A percentile compares a stretch with the other conserved stretches of the same genome.
phyloP scores from a whole-genome alignment of 73 alveolate species.

The Strombidium stylifer region DNA sequence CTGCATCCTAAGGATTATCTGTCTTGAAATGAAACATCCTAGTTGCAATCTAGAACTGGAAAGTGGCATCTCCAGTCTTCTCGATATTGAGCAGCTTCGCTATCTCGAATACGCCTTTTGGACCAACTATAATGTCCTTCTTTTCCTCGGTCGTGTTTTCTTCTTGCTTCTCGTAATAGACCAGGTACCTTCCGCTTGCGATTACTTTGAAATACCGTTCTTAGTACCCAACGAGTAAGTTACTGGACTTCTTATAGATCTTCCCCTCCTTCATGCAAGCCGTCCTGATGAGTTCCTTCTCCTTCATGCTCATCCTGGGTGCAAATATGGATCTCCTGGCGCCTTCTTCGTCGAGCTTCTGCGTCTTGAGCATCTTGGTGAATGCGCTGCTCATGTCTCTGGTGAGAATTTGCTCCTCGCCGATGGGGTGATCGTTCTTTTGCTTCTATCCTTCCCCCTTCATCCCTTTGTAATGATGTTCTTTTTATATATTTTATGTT shows the following conservation, averaged over 20 bases:
- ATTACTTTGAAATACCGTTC: constrained; percentile 45
- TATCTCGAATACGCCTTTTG: constrained; percentile 71
- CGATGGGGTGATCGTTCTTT: too few species aligned
- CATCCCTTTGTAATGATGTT: too few species aligned
- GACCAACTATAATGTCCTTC: constrained; percentile 43
- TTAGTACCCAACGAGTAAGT: constrained; percentile 50
- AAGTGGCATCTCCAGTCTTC: constrained; percentile 24
- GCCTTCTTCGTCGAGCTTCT: background rate
- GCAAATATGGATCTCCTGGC: background rate
- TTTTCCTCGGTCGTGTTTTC: background rate
- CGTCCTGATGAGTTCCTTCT: background rate
- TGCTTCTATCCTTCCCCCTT: too few species aligned
- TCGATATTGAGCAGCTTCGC: constrained; percentile 19
- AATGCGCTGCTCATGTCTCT: too few species aligned
- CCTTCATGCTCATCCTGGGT: too few species aligned
- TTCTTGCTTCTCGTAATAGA: constrained; percentile 28
- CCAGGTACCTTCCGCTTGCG: constrained; percentile 37
- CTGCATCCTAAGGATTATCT: constrained; percentile 49
- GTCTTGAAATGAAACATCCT: constrained; percentile 60
- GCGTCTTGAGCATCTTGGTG: background rate
- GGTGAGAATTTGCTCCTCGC: too few species aligned
- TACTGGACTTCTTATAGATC: constrained; percentile 69
- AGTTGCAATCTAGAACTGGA: constrained; percentile 19
- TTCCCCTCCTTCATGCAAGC: constrained; percentile 65
- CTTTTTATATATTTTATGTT: too few species aligned